A percentile compares a stretch with the other conserved stretches of the same genome.
phyloP scores from a whole-genome alignment of 306 rosid species.

The Luffa acutangula region DNA sequence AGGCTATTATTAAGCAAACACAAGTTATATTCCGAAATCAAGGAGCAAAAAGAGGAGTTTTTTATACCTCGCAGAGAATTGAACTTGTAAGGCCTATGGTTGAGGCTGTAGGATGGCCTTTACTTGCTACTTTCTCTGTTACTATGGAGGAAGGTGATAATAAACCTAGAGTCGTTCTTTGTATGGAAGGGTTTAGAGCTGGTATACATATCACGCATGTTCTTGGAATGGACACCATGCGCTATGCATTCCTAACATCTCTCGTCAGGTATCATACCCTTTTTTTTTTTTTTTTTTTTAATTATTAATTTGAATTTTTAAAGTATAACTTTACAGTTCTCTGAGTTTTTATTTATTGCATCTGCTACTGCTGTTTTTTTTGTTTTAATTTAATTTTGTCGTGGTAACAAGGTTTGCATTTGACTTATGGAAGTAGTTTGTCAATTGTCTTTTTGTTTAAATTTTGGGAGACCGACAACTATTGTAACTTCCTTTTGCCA shows the following conservation, averaged over 20 bases:
- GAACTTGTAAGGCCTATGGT: slow-evolving; percentile 99
- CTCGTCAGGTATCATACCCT: slow-evolving; percentile 57
- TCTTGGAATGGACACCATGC: slow-evolving; percentile 99
- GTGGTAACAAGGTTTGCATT: background rate
- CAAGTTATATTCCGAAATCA: slow-evolving; percentile 81
- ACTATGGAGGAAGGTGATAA: slow-evolving; percentile 99
- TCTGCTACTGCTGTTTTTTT: background rate
- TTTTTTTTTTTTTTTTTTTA: background rate
- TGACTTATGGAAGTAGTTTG: background rate
- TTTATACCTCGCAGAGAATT: slow-evolving; percentile 79
- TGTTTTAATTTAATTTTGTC: slow-evolving; percentile 1
- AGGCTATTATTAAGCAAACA: slow-evolving; percentile 83
- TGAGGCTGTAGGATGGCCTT: slow-evolving; percentile 99
- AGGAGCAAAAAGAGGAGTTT: slow-evolving; percentile 80
- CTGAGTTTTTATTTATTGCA: background rate
- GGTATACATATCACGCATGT: slow-evolving; percentile 84
- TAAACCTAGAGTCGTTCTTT: slow-evolving; percentile 76
- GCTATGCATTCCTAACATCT: slow-evolving; percentile 97
- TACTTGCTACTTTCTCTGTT: slow-evolving; percentile 97
- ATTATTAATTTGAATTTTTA: background rate
- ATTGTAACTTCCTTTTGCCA: slow-evolving; percentile 29
- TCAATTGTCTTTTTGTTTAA: background rate
- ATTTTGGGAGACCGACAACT: slow-evolving; percentile 13
- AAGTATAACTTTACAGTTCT: background rate
- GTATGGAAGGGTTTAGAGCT: slow-evolving; percentile 99